Base-by-base conservation (phyloP, 2,329 filamentous ascomycete species). In the Thermochaetoides dissita region DNA sequence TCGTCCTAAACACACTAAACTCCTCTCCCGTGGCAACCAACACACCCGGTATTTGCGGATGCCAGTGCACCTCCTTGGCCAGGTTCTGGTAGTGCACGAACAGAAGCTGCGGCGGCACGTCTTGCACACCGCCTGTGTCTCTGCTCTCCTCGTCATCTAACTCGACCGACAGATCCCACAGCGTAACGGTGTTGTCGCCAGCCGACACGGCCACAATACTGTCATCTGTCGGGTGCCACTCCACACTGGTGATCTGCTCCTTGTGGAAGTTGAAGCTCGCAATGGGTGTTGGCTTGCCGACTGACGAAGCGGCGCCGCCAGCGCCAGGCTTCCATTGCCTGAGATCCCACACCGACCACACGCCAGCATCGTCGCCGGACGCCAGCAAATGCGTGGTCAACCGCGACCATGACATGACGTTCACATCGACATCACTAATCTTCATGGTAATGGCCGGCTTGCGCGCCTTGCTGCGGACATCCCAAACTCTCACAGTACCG, bases 151-250 rank as follows among this genome's bases (percentile, higher is more conserved):
- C 91, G 58, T 96, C 91, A 54, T 98, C 91, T 47, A 96, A 61
- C 68, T 98, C 91, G 44, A 96, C 91, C 0, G 88, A 87, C 58
- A 98, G 63, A 74, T 98, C 91, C 91, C 91, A 96, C 30, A 96
- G 66, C 1, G 91, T 95, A 30, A 96, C 76, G 0, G 89, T 96
- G 64, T 88, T 89, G 62, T 98, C 91, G 36, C 81, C 91, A 0
- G 86, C 85, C 17, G 85, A 89, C 35, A 96, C 87, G 3, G 86
- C 84, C 10, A 98, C 78, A 55, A 96, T 93, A 59, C 84, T 93
- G 68, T 98, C 89, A 57, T 98, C 91, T 1, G 85, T 89, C 2
- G 91, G 89, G 62, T 96, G 89, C 89, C 91, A 98, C 66, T 96
- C 88, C 34, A 98, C 75, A 52, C 82, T 86, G 6, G 91, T 98